Evolutionary conservation across 139 green algal species (phyloP).

Genomic region (Spirogloea muscicola): DNA sequence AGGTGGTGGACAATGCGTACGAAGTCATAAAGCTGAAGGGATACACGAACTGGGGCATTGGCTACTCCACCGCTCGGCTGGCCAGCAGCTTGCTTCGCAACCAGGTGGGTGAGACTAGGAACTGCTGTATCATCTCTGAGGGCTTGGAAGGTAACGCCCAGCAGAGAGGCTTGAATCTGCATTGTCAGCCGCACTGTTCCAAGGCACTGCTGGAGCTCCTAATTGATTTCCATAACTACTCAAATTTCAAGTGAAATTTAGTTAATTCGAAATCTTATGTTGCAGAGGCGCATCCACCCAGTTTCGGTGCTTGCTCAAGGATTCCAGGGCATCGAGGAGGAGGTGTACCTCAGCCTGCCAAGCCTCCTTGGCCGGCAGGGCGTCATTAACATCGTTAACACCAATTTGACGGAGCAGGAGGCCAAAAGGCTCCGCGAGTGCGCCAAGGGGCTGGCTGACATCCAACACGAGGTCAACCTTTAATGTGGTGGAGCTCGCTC

Average conservation of each 20-base stretch:
- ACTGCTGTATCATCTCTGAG: neutral
- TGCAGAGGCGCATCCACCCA: slow-evolving; percentile 5
- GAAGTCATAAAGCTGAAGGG: slow-evolving; percentile 36
- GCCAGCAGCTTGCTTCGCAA: slow-evolving; percentile 15
- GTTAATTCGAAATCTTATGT: too few species aligned
- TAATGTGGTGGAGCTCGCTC: too few species aligned
- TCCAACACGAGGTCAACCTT: slow-evolving; percentile 14
- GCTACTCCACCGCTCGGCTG: slow-evolving; percentile 21
- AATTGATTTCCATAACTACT: neutral
- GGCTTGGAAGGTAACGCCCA: neutral
- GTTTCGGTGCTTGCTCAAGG: slow-evolving; percentile 31
- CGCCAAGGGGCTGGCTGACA: slow-evolving; percentile 11
- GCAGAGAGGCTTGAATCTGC: neutral
- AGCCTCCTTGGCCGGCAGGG: slow-evolving; percentile 6
- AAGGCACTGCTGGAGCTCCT: neutral
- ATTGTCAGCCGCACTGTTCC: neutral
- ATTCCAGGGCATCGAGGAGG: slow-evolving; percentile 31
- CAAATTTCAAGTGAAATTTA: neutral
- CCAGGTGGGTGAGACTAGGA: neutral
- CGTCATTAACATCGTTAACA: slow-evolving; percentile 15
- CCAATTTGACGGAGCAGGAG: slow-evolving; percentile 9
- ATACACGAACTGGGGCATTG: slow-evolving; percentile 30
- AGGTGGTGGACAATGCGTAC: slow-evolving; percentile 22
- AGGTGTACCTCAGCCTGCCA: slow-evolving; percentile 32
- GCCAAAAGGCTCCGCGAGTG: neutral